Percentiles rank a stretch among this genome's conserved stretches.
Evolutionary conservation across 176 grass and related monocot genomes (phyloP).

Genomic region (Zea mays): Zm-B73-REFERENCE-NAM-5.0 NC_050098.1:41008001-41008500

Average conservation of each 20-base stretch:
- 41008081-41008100: not conserved
- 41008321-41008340: not conserved
- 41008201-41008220: not conserved
- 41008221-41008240: not conserved
- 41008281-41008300: not conserved
- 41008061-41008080: not conserved
- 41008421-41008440: not conserved
- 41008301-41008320: not conserved
- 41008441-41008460: not conserved
- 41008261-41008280: not conserved
- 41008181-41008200: not conserved
- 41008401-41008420: not conserved
- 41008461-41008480: not conserved
- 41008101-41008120: not conserved
- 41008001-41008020: conserved; percentile 59
- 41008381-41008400: not conserved
- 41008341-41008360: not conserved
- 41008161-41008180: not conserved
- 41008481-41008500: too few species aligned
- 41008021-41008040: conserved; percentile 45
- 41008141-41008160: not conserved
- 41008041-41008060: conserved; percentile 32
- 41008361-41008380: not conserved
- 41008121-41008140: not conserved
- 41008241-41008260: not conserved